Evolutionary conservation across 225 moss, liverwort and hornwort genomes (phyloP).

Genomic region (Asterella californica): DNA sequence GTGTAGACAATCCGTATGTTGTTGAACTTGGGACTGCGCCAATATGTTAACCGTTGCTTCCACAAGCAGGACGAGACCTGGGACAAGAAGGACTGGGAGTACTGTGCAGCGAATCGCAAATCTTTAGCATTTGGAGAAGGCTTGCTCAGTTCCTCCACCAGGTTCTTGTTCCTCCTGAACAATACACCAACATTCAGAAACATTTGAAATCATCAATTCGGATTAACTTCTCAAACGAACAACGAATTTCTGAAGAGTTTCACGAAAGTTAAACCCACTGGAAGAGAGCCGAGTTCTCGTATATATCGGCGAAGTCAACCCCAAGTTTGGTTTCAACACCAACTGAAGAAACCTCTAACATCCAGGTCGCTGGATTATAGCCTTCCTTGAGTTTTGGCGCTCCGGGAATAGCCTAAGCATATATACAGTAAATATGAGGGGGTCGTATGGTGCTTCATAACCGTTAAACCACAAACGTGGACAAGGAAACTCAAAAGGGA

Average conservation of each 20-base stretch:
- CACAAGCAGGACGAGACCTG: conserved; percentile 73
- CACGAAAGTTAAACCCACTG: conserved; percentile 18
- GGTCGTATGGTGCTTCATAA: not conserved
- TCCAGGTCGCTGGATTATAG: conserved; percentile 47
- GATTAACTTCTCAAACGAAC: too few relatives aligned
- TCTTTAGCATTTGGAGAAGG: conserved; percentile 48
- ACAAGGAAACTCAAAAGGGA: not conserved
- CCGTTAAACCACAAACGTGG: not conserved
- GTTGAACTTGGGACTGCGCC: conserved; percentile 74
- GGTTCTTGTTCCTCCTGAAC: conserved; percentile 50
- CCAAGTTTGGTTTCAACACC: conserved; percentile 36
- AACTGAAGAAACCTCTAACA: conserved; percentile 39
- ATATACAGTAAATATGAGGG: not conserved
- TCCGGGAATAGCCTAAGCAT: conserved; percentile 38
- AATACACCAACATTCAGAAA: too few relatives aligned
- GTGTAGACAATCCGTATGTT: conserved; percentile 61
- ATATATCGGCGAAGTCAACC: conserved; percentile 38
- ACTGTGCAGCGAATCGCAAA: conserved; percentile 58
- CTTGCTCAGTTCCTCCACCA: conserved; percentile 48
- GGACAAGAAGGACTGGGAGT: conserved; percentile 55
- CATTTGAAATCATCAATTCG: too few relatives aligned
- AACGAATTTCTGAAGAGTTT: not conserved
- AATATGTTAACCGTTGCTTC: conserved; percentile 87
- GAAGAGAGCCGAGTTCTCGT: conserved; percentile 23
- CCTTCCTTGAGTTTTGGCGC: conserved; percentile 36